Evolutionary conservation across 768 basidiomycete genomes (phyloP).

Genomic region (Mycena haematopus): DNA sequence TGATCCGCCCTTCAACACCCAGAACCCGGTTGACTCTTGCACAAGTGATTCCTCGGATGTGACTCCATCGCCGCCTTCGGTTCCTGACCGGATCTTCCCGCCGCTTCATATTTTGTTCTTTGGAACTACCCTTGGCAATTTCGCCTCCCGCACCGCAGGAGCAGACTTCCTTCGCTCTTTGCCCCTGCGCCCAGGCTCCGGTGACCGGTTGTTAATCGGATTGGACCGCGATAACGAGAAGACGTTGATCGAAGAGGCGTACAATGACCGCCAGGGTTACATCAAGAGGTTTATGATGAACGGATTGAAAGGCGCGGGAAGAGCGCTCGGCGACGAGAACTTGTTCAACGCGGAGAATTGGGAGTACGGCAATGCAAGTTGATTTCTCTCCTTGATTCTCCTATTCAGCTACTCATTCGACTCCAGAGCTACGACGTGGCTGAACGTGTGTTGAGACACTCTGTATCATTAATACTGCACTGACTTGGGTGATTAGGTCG

Average conservation of each 20-base stretch:
- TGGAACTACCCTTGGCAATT: constrained; percentile 93
- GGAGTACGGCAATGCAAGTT: constrained; percentile 75
- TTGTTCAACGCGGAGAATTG: constrained; percentile 73
- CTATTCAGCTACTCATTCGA: background rate
- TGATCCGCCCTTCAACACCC: constrained; percentile 19
- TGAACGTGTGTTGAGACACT: background rate
- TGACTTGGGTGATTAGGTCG: constrained; percentile 54
- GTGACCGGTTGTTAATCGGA: constrained; percentile 90
- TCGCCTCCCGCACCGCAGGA: constrained; percentile 71
- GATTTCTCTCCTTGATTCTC: background rate
- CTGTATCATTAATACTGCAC: background rate
- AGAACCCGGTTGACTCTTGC: constrained; percentile 34
- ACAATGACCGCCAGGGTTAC: constrained; percentile 80
- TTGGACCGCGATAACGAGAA: constrained; percentile 83
- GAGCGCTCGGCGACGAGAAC: constrained; percentile 67
- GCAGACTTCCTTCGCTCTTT: constrained; percentile 77
- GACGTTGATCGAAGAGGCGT: constrained; percentile 79
- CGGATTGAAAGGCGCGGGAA: constrained; percentile 73
- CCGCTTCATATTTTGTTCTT: constrained; percentile 89
- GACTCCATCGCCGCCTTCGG: constrained; percentile 44
- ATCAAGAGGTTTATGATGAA: constrained; percentile 87
- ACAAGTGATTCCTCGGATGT: constrained; percentile 31
- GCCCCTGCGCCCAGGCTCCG: constrained; percentile 74
- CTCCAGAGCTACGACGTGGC: constrained; percentile 31
- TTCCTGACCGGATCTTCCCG: constrained; percentile 41